phyloP scores from a whole-genome alignment of 441 rosid genomes.

The Erysimum cheiri region DNA sequence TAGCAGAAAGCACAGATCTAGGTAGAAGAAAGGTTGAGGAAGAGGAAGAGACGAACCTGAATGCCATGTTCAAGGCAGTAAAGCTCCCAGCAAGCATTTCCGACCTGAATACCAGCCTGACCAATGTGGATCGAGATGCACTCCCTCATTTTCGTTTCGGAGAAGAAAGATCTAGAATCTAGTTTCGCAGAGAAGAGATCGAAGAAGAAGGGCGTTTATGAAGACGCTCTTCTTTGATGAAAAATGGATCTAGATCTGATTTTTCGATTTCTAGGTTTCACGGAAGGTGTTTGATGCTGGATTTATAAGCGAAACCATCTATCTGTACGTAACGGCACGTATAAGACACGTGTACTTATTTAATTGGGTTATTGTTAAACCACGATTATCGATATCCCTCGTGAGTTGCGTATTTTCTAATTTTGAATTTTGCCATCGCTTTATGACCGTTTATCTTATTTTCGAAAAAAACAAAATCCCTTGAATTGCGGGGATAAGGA shows the following conservation, averaged over 20 bases:
- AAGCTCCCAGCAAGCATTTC: slow-evolving; percentile 69
- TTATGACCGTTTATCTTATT: slow-evolving; percentile 17
- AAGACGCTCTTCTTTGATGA: slow-evolving; percentile 14
- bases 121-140: slow-evolving; percentile 67
- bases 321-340: slow-evolving; percentile 12
- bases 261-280: slow-evolving; percentile 2
- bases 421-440: slow-evolving; percentile 18
- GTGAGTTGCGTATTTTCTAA: slow-evolving; percentile 28
- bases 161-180: neutral
- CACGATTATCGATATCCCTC: neutral
- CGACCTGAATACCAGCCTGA: slow-evolving; percentile 70
- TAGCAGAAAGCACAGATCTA: slow-evolving; percentile 3
- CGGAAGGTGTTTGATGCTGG: neutral
- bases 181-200: neutral
- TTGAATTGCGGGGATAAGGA: neutral
- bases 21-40: neutral
- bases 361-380: slow-evolving; percentile 1
- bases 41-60: slow-evolving; percentile 54
- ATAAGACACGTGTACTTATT: slow-evolving; percentile 1
- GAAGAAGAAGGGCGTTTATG: slow-evolving; percentile 13
- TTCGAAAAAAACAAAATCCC: slow-evolving; percentile 16
- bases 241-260: slow-evolving; percentile 1
- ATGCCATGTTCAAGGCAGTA: slow-evolving; percentile 94
- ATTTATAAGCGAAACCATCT: slow-evolving; percentile 4
- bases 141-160: slow-evolving; percentile 55